Percentiles rank a stretch among this genome's conserved stretches.
phyloP scores from a whole-genome alignment of 2,329 filamentous ascomycete species.

The Cladosporium austrohemisphaericum region DNA sequence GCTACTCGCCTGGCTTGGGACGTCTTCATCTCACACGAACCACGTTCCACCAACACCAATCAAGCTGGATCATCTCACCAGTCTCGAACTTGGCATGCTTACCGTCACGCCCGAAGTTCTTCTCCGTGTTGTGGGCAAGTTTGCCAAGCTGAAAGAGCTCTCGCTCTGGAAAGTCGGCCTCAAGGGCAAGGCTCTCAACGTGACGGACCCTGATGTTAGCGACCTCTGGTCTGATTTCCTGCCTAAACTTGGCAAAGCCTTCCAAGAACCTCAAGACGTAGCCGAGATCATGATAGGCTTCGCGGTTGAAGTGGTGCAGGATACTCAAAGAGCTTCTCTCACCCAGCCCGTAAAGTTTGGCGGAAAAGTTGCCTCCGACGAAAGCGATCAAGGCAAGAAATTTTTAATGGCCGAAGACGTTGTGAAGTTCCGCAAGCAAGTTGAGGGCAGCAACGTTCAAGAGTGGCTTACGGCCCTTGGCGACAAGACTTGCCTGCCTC shows the following conservation, averaged over 20 bases:
- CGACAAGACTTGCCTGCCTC: background rate
- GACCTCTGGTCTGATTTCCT: background rate
- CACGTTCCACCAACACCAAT: background rate
- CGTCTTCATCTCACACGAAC: background rate
- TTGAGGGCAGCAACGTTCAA: conserved; percentile 1
- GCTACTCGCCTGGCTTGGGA: background rate
- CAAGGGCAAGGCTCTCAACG: no score
- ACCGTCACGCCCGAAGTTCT: background rate
- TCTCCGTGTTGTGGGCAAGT: background rate
- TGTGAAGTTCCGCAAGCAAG: conserved; percentile 6
- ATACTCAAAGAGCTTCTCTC: background rate
- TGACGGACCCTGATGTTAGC: no score
- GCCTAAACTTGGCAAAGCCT: background rate
- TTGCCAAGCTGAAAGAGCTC: conserved; percentile 3
- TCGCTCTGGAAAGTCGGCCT: conserved; percentile 5
- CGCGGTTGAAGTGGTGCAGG: background rate
- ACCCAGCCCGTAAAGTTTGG: background rate
- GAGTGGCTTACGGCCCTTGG: conserved; percentile 2
- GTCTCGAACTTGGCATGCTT: conserved; percentile 10
- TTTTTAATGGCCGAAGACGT: background rate
- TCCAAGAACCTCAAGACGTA: background rate
- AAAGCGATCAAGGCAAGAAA: conserved; percentile 1
- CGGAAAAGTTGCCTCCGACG: background rate
- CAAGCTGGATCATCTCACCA: background rate
- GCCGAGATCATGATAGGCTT: background rate